Evolutionary conservation across 352 stramenopile genomes (phyloP).

Genomic region (Chrysophaeum taylorii): DNA sequence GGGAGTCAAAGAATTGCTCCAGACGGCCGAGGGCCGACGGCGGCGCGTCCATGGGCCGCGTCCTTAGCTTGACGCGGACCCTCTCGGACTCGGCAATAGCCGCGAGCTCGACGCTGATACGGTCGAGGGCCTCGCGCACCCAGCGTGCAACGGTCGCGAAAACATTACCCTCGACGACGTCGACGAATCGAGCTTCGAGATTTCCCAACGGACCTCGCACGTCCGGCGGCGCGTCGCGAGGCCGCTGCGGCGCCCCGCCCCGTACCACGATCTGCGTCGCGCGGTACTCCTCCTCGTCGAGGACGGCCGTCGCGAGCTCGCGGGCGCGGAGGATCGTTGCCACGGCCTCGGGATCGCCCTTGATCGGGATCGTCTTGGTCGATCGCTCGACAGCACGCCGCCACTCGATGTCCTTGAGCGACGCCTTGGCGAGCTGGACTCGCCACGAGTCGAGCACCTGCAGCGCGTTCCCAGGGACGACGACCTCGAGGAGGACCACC

Average conservation of each 20-base stretch:
- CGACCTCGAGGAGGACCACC: too few species aligned
- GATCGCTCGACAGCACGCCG: too few species aligned
- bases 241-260: not conserved
- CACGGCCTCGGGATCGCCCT: not conserved
- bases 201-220: not conserved
- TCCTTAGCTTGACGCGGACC: not conserved
- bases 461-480: too few species aligned
- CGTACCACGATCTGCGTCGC: not conserved
- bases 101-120: too few species aligned
- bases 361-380: too few species aligned
- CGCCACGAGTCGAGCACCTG: too few species aligned
- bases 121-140: not conserved
- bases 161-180: not conserved
- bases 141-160: too few species aligned
- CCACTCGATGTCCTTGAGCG: too few species aligned
- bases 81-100: not conserved
- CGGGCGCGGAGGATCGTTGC: not conserved
- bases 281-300: conserved; percentile 2
- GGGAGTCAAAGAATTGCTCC: not conserved
- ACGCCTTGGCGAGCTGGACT: too few species aligned
- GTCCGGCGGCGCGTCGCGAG: not conserved
- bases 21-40: not conserved
- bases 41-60: not conserved
- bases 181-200: not conserved
- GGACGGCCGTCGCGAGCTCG: not conserved